Conservation (phyloP, 2,329 filamentous ascomycete species). For the Pseudogymnoascus sp. region DNA sequence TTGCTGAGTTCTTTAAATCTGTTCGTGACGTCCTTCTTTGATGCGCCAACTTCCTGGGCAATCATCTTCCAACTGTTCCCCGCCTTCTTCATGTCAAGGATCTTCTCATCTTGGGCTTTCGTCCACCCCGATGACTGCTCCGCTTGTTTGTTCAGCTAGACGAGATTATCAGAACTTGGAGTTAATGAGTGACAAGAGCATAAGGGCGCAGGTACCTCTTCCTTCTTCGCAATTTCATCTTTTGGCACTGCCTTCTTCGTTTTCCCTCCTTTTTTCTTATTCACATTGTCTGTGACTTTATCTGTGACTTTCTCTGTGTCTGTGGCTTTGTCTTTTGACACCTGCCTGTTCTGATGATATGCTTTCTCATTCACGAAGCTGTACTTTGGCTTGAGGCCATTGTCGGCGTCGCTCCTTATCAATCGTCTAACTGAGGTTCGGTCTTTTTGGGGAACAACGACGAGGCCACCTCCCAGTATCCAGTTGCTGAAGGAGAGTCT, state of each 20-base stretch:
- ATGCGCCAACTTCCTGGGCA: conserved; percentile 7
- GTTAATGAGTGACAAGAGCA: neutral
- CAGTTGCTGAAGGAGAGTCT: conserved; percentile 25
- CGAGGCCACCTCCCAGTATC: conserved; percentile 22
- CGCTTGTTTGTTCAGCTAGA: neutral
- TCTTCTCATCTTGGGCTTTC: conserved; percentile 20
- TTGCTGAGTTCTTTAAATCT: conserved; percentile 16
- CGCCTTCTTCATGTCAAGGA: conserved; percentile 21
- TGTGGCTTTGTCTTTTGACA: neutral
- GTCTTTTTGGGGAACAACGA: neutral
- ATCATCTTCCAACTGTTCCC: conserved; percentile 23
- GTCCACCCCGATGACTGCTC: conserved; percentile 8
- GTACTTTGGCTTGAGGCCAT: neutral
- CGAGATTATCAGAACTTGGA: neutral
- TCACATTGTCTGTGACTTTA: conserved; percentile 3
- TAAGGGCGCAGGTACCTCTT: neutral
- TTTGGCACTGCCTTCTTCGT: neutral
- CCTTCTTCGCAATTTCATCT: conserved; percentile 9
- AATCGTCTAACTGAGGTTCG: neutral
- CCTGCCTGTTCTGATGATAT: neutral
- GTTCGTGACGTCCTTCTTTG: conserved; percentile 15
- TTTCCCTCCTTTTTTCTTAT: neutral
- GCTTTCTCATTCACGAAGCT: neutral
- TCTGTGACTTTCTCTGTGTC: conserved; percentile 5
- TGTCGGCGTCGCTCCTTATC: neutral